Percentiles rank a stretch among this genome's conserved stretches.
Conservation (phyloP, 2,329 filamentous ascomycete species). For the Nemania sp. region DNA sequence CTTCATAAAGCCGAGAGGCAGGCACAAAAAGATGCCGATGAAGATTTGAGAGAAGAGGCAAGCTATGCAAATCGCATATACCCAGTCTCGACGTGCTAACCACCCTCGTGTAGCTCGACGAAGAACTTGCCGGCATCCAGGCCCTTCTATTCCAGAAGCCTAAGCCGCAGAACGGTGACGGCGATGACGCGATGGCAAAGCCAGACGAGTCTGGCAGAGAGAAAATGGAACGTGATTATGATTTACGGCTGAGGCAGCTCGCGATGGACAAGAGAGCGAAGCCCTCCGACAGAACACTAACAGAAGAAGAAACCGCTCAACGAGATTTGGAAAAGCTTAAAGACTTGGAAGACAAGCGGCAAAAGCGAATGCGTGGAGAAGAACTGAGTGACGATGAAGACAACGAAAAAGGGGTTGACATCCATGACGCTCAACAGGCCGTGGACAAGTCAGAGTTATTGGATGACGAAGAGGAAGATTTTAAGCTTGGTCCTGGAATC, state of each 20-base stretch:
- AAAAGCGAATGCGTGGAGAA: slow-evolving; percentile 86
- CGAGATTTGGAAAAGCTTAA: slow-evolving; percentile 77
- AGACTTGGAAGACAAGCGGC: slow-evolving; percentile 79
- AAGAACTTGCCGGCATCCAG: slow-evolving; percentile 77
- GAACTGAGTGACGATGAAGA: slow-evolving; percentile 47
- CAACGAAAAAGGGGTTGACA: slow-evolving; percentile 39
- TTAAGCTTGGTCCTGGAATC: slow-evolving; percentile 63
- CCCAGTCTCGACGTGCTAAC: slow-evolving; percentile 2
- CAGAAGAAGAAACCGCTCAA: slow-evolving; percentile 79
- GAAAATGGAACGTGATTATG: slow-evolving; percentile 83
- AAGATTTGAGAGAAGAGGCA: slow-evolving; percentile 61
- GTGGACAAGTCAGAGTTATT: slow-evolving; percentile 1
- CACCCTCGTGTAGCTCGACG: slow-evolving; percentile 67
- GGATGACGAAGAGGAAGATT: slow-evolving; percentile 55
- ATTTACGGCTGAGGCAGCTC: slow-evolving; percentile 78
- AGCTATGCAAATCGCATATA: background rate
- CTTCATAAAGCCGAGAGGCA: slow-evolving; percentile 93
- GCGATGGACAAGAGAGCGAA: slow-evolving; percentile 82
- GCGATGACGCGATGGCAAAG: slow-evolving; percentile 37
- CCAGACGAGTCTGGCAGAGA: slow-evolving; percentile 61
- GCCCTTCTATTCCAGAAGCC: slow-evolving; percentile 63
- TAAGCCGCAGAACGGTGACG: slow-evolving; percentile 41
- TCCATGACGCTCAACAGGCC: background rate
- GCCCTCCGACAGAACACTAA: slow-evolving; percentile 87
- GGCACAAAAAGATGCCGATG: slow-evolving; percentile 88